These are phyloP conservation scores for Neonectria ditissima DNA, from an alignment of 2,329 filamentous ascomycete species.

Conservation along the genomic window DNA sequence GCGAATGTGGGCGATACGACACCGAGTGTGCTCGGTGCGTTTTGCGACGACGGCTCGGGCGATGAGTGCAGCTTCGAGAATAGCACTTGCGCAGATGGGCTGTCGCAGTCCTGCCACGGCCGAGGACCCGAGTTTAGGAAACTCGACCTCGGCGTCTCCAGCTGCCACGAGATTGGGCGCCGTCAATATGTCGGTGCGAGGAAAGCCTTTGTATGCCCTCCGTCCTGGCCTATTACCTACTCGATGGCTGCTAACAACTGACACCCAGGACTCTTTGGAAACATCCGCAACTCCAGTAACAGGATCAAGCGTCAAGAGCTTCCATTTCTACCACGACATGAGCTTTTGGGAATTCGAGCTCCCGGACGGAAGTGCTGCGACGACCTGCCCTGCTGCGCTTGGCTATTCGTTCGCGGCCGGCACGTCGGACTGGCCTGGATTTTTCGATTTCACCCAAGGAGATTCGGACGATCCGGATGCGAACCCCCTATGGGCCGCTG, in stretches of 20 bases:
- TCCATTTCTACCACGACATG: slow-evolving; percentile 90
- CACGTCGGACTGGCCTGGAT: slow-evolving; percentile 90
- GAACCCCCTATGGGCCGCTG: slow-evolving; percentile 83
- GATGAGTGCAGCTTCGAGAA: slow-evolving; percentile 80
- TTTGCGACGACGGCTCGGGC: slow-evolving; percentile 86
- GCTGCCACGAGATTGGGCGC: slow-evolving; percentile 80
- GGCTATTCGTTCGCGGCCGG: slow-evolving; percentile 95
- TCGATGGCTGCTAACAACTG: not conserved
- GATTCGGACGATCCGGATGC: slow-evolving; percentile 74
- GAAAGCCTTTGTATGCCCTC: slow-evolving; percentile 52
- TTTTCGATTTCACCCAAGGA: slow-evolving; percentile 94
- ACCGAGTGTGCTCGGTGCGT: slow-evolving; percentile 88
- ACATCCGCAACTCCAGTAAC: slow-evolving; percentile 61
- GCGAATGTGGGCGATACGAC: slow-evolving; percentile 91
- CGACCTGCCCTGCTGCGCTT: slow-evolving; percentile 86
- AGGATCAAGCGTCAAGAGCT: slow-evolving; percentile 78
- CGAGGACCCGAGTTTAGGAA: slow-evolving; percentile 76
- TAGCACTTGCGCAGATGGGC: slow-evolving; percentile 82
- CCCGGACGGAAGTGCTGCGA: slow-evolving; percentile 76
- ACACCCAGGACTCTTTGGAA: slow-evolving; percentile 65
- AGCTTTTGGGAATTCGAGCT: slow-evolving; percentile 79
- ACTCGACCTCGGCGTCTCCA: slow-evolving; percentile 77
- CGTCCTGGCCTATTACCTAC: not conserved
- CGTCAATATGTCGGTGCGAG: slow-evolving; percentile 75
- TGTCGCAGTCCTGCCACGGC: slow-evolving; percentile 77